A percentile compares a stretch with the other conserved stretches of the same genome.
Evolutionary conservation across 768 basidiomycete genomes (phyloP).

Genomic region (Rhizopogon salebrosus): DNA sequence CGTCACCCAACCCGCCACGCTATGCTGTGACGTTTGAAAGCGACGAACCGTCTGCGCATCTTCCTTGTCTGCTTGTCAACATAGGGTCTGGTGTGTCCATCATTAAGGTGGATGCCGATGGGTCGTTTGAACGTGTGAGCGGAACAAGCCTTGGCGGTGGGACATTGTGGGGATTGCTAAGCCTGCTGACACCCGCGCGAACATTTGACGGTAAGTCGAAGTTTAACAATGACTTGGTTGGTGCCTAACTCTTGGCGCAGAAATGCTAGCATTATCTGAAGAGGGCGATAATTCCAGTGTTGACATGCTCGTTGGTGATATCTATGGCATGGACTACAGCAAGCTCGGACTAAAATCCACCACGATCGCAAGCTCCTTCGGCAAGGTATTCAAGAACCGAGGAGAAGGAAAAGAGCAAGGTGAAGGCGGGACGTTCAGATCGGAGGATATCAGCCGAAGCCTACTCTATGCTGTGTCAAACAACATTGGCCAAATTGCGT

Average conservation of each 20-base stretch:
- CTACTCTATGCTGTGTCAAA: conserved; percentile 95
- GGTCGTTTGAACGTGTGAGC: conserved; percentile 91
- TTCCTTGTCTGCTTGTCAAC: conserved; percentile 95
- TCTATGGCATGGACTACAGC: conserved; percentile 96
- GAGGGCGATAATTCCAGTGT: conserved; percentile 88
- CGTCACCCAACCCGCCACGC: conserved; percentile 85
- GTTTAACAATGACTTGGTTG: background rate
- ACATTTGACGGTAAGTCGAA: conserved; percentile 87
- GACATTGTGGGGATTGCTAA: conserved; percentile 94
- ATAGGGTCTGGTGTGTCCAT: conserved; percentile 98
- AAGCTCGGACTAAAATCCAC: conserved; percentile 95
- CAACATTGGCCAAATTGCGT: conserved; percentile 99
- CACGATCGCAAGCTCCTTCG: conserved; percentile 97
- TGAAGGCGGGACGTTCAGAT: conserved; percentile 70
- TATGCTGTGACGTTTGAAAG: conserved; percentile 86
- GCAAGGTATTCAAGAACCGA: conserved; percentile 94
- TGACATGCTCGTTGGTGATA: conserved; percentile 99
- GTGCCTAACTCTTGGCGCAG: conserved; percentile 36
- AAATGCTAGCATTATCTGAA: conserved; percentile 95
- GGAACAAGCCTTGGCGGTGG: conserved; percentile 97
- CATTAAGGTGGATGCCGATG: conserved; percentile 95
- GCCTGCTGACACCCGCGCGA: conserved; percentile 89
- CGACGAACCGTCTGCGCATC: conserved; percentile 73
- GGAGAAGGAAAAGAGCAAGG: conserved; percentile 30
- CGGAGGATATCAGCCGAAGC: conserved; percentile 93